Percentiles rank a stretch among this genome's conserved stretches.
phyloP scores from a whole-genome alignment of 192 early-diverging fungal species.

The Backusella mclennaniae region DNA sequence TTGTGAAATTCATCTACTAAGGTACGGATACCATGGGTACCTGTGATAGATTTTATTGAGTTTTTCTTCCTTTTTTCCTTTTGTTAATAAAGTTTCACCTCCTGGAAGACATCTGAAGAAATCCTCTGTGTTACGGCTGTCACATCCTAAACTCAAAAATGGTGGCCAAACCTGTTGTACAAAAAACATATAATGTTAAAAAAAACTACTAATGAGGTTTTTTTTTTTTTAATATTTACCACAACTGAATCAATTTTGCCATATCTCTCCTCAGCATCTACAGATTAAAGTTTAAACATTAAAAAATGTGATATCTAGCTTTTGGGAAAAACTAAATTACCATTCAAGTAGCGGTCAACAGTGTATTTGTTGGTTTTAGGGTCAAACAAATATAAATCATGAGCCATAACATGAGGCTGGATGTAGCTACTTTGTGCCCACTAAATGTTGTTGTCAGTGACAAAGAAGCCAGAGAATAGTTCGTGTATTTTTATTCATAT shows the following conservation, averaged over 20 bases:
- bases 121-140: constrained; percentile 29
- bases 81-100: neutral
- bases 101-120: constrained; percentile 23
- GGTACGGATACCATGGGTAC: constrained; percentile 15
- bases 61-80: neutral
- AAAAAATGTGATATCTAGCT: neutral
- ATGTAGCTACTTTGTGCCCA: constrained; percentile 19
- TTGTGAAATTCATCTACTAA: constrained; percentile 18
- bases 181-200: neutral
- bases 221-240: neutral
- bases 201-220: neutral
- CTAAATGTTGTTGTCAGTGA: constrained; percentile 6
- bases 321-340: neutral
- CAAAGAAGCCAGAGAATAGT: neutral
- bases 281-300: neutral
- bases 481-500: neutral
- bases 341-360: constrained; percentile 18
- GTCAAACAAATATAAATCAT: constrained; percentile 18
- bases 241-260: constrained; percentile 24
- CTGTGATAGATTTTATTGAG: neutral
- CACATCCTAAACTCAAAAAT: constrained; percentile 20
- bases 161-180: constrained; percentile 18
- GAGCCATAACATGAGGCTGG: constrained; percentile 24
- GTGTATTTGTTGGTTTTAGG: constrained; percentile 18
- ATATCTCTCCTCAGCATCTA: constrained; percentile 14